Evolutionary conservation across 139 green algal genomes (phyloP), one percentile per base, ranked within the genome.

Genomic region (Chlamydomonas sp.): DNA sequence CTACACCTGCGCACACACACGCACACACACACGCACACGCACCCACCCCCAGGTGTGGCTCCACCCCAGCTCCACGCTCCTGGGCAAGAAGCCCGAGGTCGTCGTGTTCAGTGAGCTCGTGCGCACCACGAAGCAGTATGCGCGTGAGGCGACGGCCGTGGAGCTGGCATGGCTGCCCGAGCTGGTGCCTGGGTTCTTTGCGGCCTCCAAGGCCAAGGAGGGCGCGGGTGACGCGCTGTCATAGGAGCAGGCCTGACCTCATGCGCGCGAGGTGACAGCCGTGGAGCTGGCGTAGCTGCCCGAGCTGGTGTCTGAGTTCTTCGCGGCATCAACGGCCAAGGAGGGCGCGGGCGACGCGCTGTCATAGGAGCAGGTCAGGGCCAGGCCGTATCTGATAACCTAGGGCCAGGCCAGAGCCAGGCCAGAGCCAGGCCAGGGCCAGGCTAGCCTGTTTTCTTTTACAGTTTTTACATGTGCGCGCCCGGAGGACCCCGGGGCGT

Each of bases 21-120:
- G 13, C 54, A 20, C 26, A n/a, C 50, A 8, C 10, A 3, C 67
- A 28, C 16, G 2, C 68, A 74, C 48, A n/a, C n/a, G n/a, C n/a
- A n/a, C n/a, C n/a, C n/a, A n/a, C n/a, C n/a, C n/a, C n/a, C n/a
- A n/a, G n/a, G 83, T 96, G 36, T 68, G 69, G 48, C 70, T 97
- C n/a, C 91, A 97, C 81, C 91, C 91, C 5, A 90, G 80, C 26
- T 89, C 78, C 0, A 87, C 93, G 36, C 81, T 97, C 29, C 61
- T 71, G 39, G 72, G 77, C 29, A 48, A 48, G 30, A 77, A 81
- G 64, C 76, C 85, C 2, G 77, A 81, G n/a, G 87, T 69, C 69
- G 81, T 96, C 1, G 81, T 96, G 26, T 97, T 96, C 76, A 84
- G 81, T 63, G 89, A 96, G 75, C 71, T 96, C 31, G 76, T 90